Percentiles rank a stretch among this genome's conserved stretches.
These are phyloP conservation scores for Scedosporium boydii DNA, from an alignment of 2,329 filamentous ascomycete genomes.

Conservation along the genomic window DNA sequence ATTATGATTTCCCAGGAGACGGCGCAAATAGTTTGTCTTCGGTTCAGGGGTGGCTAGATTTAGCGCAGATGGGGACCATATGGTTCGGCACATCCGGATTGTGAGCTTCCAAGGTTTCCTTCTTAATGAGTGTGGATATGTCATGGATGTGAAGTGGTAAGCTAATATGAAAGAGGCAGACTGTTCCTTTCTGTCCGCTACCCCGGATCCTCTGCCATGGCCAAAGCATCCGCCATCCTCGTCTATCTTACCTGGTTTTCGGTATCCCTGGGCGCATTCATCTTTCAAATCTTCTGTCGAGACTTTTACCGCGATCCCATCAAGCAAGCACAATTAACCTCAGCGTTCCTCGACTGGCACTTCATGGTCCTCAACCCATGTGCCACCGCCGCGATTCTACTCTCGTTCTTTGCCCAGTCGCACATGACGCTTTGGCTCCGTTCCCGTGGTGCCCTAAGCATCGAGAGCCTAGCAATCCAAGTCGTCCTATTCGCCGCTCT, in stretches of 20 bases:
- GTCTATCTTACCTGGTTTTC: constrained; percentile 4
- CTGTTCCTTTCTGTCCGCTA: background rate
- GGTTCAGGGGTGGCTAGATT: constrained; percentile 4
- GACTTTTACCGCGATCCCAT: background rate
- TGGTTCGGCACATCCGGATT: constrained; percentile 2
- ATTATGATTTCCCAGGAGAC: constrained; percentile 1
- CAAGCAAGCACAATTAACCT: background rate
- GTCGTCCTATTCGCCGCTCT: constrained; percentile 1
- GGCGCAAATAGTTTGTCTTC: constrained; percentile 1
- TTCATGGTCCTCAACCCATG: constrained; percentile 6
- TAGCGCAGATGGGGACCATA: constrained; percentile 1
- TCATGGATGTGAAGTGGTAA: background rate
- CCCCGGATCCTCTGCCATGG: background rate
- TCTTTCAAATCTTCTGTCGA: constrained; percentile 7
- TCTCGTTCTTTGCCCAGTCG: constrained; percentile 6
- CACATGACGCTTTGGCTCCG: constrained; percentile 5
- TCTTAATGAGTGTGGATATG: background rate
- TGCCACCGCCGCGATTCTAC: constrained; percentile 1
- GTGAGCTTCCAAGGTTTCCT: background rate
- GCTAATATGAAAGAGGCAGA: background rate
- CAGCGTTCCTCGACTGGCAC: constrained; percentile 6
- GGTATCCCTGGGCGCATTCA: constrained; percentile 5
- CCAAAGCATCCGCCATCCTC: constrained; percentile 2
- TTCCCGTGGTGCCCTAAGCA: constrained; percentile 7
- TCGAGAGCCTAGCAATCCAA: constrained; percentile 3